phyloP scores from a whole-genome alignment of 2,329 filamentous ascomycete species.

The Chaetomium sp. region DNA sequence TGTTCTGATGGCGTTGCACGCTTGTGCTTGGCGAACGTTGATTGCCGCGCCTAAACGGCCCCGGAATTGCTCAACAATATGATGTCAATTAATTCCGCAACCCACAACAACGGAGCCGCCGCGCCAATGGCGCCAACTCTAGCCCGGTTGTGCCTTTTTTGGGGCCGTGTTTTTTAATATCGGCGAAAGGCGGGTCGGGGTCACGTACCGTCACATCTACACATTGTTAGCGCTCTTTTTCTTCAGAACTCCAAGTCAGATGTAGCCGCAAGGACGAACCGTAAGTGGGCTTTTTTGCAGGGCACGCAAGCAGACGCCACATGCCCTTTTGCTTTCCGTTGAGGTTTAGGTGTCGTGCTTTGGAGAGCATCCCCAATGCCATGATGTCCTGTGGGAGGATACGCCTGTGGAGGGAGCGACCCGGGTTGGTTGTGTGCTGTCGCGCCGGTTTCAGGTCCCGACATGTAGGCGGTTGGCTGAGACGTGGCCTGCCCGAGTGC shows the following conservation, averaged over 20 bases:
- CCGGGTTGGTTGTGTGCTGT: conserved; percentile 22
- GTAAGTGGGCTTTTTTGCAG: conserved; percentile 76
- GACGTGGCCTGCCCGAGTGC: conserved; percentile 27
- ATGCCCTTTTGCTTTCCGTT: conserved; percentile 69
- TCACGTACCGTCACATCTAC: conserved; percentile 59
- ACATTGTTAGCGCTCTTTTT: conserved; percentile 29
- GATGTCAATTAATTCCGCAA: conserved; percentile 24
- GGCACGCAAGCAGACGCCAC: conserved; percentile 80
- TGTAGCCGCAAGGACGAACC: conserved; percentile 35
- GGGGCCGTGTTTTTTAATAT: conserved; percentile 15
- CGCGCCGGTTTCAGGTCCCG: conserved; percentile 13
- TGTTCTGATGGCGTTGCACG: conserved; percentile 21
- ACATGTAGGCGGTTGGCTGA: conserved; percentile 27
- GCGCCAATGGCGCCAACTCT: conserved; percentile 15
- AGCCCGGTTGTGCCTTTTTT: conserved; percentile 20
- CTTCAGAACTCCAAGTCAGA: conserved; percentile 4
- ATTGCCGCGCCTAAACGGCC: conserved; percentile 25
- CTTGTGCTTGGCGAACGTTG: conserved; percentile 22
- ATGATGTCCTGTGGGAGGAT: conserved; percentile 26
- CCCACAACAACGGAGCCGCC: conserved; percentile 21
- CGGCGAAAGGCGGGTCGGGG: conserved; percentile 11
- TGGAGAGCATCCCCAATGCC: conserved; percentile 37
- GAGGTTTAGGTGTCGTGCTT: conserved; percentile 52
- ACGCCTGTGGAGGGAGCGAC: conserved; percentile 30
- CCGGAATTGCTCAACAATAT: conserved; percentile 25